Conservation (phyloP, 257 asterid genomes). For the Eustoma russellianum region DNA sequence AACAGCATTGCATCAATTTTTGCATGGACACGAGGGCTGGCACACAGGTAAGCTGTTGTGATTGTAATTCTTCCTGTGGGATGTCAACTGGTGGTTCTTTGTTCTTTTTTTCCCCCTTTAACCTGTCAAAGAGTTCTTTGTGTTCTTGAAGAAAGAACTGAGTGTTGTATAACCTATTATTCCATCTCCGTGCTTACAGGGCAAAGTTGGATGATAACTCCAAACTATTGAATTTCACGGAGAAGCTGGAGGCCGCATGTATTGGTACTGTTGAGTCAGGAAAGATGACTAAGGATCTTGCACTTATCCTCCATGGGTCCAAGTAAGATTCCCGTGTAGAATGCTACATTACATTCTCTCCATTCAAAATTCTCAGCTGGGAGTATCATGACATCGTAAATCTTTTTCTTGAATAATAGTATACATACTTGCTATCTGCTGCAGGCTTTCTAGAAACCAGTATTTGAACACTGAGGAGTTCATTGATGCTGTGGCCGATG, state of each 20-base stretch:
- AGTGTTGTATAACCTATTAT: background rate
- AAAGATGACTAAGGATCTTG: slow-evolving; percentile 95
- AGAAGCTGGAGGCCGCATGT: slow-evolving; percentile 88
- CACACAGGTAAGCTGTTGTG: slow-evolving; percentile 54
- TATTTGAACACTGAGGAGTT: slow-evolving; percentile 85
- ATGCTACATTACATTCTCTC: background rate
- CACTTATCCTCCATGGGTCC: slow-evolving; percentile 85
- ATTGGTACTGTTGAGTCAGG: slow-evolving; percentile 80
- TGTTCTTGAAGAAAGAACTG: background rate
- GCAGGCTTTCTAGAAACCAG: slow-evolving; percentile 49
- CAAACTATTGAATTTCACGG: slow-evolving; percentile 74
- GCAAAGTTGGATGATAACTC: slow-evolving; percentile 81
- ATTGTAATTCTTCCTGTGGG: background rate
- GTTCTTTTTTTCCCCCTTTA: background rate
- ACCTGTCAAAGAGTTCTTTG: no score
- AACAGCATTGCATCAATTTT: slow-evolving; percentile 96
- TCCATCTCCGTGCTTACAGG: slow-evolving; percentile 20
- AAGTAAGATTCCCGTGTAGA: slow-evolving; percentile 37
- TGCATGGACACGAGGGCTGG: slow-evolving; percentile 98
- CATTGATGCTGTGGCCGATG: slow-evolving; percentile 83
- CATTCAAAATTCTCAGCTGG: background rate
- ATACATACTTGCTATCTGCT: background rate
- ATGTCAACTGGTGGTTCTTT: background rate
- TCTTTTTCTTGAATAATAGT: background rate
- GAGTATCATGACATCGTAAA: background rate